phyloP scores from a whole-genome alignment of 2,329 filamentous ascomycete genomes.

The Aspergillus amoenus region DNA sequence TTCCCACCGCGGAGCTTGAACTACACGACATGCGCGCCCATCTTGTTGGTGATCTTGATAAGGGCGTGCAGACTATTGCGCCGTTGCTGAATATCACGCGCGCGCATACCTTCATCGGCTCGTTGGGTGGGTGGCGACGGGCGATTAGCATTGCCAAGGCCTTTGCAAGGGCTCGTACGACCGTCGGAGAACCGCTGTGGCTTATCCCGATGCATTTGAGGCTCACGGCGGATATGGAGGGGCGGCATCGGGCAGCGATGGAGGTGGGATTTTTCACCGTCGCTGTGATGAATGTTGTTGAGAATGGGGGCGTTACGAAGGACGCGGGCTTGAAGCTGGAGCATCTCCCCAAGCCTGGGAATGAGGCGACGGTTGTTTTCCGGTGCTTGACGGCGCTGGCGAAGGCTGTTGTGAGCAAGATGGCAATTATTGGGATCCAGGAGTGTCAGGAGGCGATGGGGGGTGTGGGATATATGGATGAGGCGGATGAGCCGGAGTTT shows the following conservation, averaged over 20 bases:
- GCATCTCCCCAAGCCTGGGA: slow-evolving; percentile 29
- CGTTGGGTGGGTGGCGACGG: slow-evolving; percentile 39
- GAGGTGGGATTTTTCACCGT: slow-evolving; percentile 39
- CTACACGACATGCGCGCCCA: slow-evolving; percentile 62
- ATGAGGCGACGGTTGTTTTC: slow-evolving; percentile 28
- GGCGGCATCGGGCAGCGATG: slow-evolving; percentile 39
- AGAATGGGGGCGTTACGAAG: slow-evolving; percentile 49
- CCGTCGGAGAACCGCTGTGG: slow-evolving; percentile 37
- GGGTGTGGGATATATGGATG: slow-evolving; percentile 42
- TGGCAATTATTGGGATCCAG: slow-evolving; percentile 30
- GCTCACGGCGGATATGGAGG: slow-evolving; percentile 38
- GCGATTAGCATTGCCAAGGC: slow-evolving; percentile 42
- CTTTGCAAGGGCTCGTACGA: slow-evolving; percentile 41
- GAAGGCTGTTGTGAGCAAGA: slow-evolving; percentile 39
- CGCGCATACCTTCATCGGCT: slow-evolving; percentile 42
- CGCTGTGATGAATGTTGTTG: slow-evolving; percentile 45
- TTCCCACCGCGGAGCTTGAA: slow-evolving; percentile 72
- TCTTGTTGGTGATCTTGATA: slow-evolving; percentile 65
- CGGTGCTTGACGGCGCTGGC: slow-evolving; percentile 31
- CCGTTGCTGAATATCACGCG: slow-evolving; percentile 67
- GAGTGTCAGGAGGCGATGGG: slow-evolving; percentile 42
- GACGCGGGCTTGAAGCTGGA: background rate
- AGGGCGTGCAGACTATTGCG: slow-evolving; percentile 67
- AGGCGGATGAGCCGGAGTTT: slow-evolving; percentile 55
- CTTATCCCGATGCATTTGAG: slow-evolving; percentile 44